Conservation (phyloP, 345 rosid species). For the Barbarea vulgaris region DNA sequence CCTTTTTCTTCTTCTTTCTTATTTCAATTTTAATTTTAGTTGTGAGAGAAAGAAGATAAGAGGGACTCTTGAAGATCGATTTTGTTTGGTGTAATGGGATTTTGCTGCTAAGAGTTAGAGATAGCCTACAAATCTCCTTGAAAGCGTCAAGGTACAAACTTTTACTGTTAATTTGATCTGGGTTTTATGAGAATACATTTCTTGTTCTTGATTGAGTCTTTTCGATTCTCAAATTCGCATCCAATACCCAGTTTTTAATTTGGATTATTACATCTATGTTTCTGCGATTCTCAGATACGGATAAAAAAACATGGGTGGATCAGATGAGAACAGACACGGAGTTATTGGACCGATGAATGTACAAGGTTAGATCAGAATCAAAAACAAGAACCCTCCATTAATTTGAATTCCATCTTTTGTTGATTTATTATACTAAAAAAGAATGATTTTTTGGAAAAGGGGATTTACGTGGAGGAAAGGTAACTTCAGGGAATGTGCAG, state of each 20-base stretch:
- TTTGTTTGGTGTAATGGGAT: conserved; percentile 37
- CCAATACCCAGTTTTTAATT: conserved; percentile 11
- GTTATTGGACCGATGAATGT: conserved; percentile 56
- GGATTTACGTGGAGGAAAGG: conserved; percentile 60
- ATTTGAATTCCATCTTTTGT: not conserved
- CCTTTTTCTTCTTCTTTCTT: too few relatives aligned
- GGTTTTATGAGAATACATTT: conserved; percentile 30
- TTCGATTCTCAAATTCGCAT: not conserved
- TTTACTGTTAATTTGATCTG: conserved; percentile 25
- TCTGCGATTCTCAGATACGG: conserved; percentile 10
- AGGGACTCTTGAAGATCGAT: conserved; percentile 30
- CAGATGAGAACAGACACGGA: conserved; percentile 79
- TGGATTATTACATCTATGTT: not conserved
- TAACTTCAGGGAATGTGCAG: conserved; percentile 42
- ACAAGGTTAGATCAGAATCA: conserved; percentile 52
- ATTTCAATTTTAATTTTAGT: not conserved
- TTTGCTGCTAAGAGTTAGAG: conserved; percentile 33
- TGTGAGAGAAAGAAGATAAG: conserved; percentile 21
- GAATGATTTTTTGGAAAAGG: conserved; percentile 35
- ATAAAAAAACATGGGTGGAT: conserved; percentile 57
- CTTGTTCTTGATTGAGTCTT: conserved; percentile 28
- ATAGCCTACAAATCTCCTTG: not conserved
- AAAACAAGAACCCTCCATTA: not conserved
- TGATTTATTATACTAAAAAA: conserved; percentile 9
- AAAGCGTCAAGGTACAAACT: conserved; percentile 32